A percentile compares a stretch with the other conserved stretches of the same genome.
These are phyloP conservation scores for Rhodocollybia butyracea DNA, from an alignment of 768 basidiomycete species.

Conservation along the genomic window DNA sequence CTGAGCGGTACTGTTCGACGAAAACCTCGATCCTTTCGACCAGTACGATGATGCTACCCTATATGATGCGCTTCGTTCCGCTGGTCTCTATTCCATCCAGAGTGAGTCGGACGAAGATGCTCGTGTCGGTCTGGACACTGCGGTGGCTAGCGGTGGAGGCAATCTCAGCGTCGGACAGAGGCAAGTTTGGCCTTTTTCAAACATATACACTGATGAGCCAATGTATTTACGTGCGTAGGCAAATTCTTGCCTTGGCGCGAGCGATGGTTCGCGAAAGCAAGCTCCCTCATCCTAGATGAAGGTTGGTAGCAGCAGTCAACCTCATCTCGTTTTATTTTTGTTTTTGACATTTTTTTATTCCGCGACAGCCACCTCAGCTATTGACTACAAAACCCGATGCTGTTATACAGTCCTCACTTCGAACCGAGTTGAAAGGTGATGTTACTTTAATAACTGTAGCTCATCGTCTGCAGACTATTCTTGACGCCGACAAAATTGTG, in stretches of 20 bases:
- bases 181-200: too few relatives aligned
- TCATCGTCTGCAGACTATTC: constrained; percentile 53
- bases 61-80: constrained; percentile 52
- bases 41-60: constrained; percentile 68
- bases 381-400: constrained; percentile 59
- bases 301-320: constrained; percentile 25
- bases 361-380: neutral
- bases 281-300: constrained; percentile 22
- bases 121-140: constrained; percentile 45
- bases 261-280: constrained; percentile 45
- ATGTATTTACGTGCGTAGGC: too few relatives aligned
- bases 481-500: constrained; percentile 51
- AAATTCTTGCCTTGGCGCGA: constrained; percentile 69
- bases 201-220: neutral
- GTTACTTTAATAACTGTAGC: constrained; percentile 55
- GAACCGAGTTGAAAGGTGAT: constrained; percentile 57
- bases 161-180: constrained; percentile 65
- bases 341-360: neutral
- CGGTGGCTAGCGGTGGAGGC: constrained; percentile 62
- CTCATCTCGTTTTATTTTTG: neutral
- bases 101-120: constrained; percentile 26
- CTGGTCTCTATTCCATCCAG: constrained; percentile 48
- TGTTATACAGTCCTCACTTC: constrained; percentile 65
- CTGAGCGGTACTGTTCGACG: constrained; percentile 63
- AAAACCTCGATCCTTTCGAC: constrained; percentile 65